Conservation (phyloP, 2,329 filamentous ascomycete genomes). For the Nothopassalora personata region DNA sequence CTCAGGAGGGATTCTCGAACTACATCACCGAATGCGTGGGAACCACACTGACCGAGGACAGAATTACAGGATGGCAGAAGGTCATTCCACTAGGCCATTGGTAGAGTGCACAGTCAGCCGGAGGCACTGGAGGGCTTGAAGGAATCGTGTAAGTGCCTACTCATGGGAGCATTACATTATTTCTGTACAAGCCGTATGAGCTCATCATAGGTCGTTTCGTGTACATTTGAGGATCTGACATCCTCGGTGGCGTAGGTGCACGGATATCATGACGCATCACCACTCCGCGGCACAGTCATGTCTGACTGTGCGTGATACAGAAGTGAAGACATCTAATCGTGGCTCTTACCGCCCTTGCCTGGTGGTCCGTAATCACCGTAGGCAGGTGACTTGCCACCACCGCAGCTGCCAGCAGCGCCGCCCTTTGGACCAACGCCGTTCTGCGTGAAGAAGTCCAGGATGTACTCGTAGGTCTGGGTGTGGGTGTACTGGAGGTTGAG, state of each 20-base stretch:
- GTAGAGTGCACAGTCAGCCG: conserved; percentile 2
- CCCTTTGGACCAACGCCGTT: conserved; percentile 17
- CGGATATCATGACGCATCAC: neutral
- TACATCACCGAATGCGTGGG: conserved; percentile 54
- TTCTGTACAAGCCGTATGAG: neutral
- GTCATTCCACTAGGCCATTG: conserved; percentile 36
- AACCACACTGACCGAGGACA: conserved; percentile 43
- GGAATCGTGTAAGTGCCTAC: neutral
- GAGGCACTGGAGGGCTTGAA: no score
- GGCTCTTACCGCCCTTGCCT: neutral
- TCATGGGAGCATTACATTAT: neutral
- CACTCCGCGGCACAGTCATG: neutral
- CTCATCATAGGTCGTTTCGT: neutral
- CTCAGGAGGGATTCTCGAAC: conserved; percentile 45
- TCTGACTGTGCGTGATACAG: neutral
- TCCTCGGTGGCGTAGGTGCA: neutral
- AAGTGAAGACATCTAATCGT: neutral
- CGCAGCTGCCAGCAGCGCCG: neutral
- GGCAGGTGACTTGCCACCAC: neutral
- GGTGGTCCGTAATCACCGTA: neutral
- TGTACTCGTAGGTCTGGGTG: conserved; percentile 26
- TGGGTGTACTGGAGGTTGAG: conserved; percentile 33
- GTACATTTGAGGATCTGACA: neutral
- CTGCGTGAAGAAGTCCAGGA: conserved; percentile 27
- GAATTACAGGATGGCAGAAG: conserved; percentile 47